These are phyloP conservation scores for Ustilago bromivora DNA, from an alignment of 1,284 basidiomycete genomes.

Conservation along the genomic window DNA sequence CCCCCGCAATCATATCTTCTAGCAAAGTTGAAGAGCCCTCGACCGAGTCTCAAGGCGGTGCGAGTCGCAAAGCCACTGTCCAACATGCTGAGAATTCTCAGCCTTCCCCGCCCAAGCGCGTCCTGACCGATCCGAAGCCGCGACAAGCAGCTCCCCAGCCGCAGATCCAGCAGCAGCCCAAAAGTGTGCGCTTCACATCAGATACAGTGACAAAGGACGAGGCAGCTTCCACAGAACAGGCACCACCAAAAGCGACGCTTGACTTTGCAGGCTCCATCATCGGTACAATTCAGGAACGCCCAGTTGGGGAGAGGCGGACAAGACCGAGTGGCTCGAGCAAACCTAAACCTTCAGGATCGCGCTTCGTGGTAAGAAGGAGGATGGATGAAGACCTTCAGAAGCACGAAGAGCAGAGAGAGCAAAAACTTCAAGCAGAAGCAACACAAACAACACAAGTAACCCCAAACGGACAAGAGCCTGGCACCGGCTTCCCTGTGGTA, in stretches of 20 bases:
- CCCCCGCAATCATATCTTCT: slow-evolving; percentile 36
- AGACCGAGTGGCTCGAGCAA: neutral
- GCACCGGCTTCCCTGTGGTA: slow-evolving; percentile 45
- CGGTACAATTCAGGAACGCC: slow-evolving; percentile 44
- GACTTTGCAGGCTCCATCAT: slow-evolving; percentile 33
- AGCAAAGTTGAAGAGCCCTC: slow-evolving; percentile 11
- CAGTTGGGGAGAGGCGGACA: slow-evolving; percentile 20
- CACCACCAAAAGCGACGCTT: slow-evolving; percentile 6
- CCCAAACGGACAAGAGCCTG: slow-evolving; percentile 30
- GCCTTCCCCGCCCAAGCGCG: neutral
- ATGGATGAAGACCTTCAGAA: slow-evolving; percentile 51
- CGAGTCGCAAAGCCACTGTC: slow-evolving; percentile 1
- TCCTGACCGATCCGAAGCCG: neutral
- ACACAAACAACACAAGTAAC: slow-evolving; percentile 1
- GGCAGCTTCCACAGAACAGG: neutral
- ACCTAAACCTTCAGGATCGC: slow-evolving; percentile 32
- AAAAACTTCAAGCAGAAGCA: slow-evolving; percentile 11
- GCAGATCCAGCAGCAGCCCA: neutral
- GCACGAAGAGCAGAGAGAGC: slow-evolving; percentile 36
- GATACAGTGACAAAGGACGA: slow-evolving; percentile 1
- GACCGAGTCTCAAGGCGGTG: neutral
- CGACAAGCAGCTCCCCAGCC: neutral
- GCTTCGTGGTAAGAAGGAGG: slow-evolving; percentile 39
- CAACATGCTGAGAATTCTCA: slow-evolving; percentile 11
- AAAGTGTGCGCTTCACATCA: slow-evolving; percentile 21